A percentile compares a stretch with the other conserved stretches of the same genome.
These are phyloP conservation scores for Chlorella sp. DNA, from an alignment of 139 green algal genomes.

Conservation along the genomic window DNA sequence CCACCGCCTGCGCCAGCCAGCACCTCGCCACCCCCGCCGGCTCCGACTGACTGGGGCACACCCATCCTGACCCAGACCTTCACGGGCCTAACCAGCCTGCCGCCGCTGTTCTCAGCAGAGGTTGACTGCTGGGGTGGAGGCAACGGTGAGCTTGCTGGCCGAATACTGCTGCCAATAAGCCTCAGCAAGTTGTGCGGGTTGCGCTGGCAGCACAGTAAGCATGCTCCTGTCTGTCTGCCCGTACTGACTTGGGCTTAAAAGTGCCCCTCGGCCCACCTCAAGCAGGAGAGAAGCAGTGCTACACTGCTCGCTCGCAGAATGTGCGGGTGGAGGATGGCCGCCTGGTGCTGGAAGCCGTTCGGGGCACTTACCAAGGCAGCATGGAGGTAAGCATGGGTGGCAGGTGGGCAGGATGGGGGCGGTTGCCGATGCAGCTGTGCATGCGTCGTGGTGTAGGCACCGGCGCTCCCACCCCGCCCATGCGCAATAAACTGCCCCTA, in stretches of 20 bases:
- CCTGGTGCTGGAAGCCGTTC: slow-evolving; percentile 4
- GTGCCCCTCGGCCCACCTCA: neutral
- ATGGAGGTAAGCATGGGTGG: neutral
- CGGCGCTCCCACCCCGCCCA: neutral
- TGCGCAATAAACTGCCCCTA: neutral
- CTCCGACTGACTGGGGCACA: neutral
- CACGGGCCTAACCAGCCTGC: neutral
- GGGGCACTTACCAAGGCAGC: neutral
- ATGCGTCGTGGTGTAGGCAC: neutral
- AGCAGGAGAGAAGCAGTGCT: slow-evolving; percentile 26
- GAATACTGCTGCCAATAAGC: neutral
- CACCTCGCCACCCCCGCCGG: neutral
- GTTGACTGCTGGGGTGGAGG: slow-evolving; percentile 23
- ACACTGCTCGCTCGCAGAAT: neutral
- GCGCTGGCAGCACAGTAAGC: neutral
- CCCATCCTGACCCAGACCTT: neutral
- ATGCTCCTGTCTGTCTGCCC: neutral
- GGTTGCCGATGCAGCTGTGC: neutral
- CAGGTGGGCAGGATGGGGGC: neutral
- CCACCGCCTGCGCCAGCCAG: neutral
- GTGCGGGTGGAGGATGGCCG: slow-evolving; percentile 1
- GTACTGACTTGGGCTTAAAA: neutral
- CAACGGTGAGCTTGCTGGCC: slow-evolving; percentile 3
- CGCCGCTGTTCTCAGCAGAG: neutral
- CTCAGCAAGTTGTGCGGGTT: neutral